Percentiles rank a stretch among this genome's conserved stretches.
Evolutionary conservation across 805 yeast species (phyloP).

Genomic region (Cyberlindnera japonica): DNA sequence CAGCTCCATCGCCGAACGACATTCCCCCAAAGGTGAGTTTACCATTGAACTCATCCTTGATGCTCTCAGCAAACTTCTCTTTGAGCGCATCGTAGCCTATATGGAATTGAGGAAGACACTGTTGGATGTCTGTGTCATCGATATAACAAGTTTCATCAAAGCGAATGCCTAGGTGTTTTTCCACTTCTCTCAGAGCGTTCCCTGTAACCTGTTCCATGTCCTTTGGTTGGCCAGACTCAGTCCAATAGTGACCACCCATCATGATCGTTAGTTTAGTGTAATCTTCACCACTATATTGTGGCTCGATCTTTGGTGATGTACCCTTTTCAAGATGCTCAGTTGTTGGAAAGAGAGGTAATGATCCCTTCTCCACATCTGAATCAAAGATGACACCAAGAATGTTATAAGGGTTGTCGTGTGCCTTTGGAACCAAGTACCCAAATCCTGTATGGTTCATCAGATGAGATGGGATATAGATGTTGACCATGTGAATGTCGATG

Average conservation of each 20-base stretch:
- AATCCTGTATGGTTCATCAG: conserved; percentile 60
- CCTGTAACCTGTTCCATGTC: conserved; percentile 19
- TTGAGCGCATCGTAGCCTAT: conserved; percentile 60
- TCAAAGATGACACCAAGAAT: conserved; percentile 88
- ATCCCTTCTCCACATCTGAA: conserved; percentile 70
- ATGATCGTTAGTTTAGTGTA: conserved; percentile 80
- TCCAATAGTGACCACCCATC: conserved; percentile 76
- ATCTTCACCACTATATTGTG: conserved; percentile 18
- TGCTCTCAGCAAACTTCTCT: conserved; percentile 31
- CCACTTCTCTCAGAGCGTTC: conserved; percentile 31
- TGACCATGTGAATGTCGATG: conserved; percentile 58
- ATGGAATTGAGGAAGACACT: conserved; percentile 76
- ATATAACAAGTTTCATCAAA: conserved; percentile 6
- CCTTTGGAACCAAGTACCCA: conserved; percentile 79
- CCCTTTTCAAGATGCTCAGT: conserved; percentile 14
- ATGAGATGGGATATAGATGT: conserved; percentile 53
- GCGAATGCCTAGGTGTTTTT: conserved; percentile 31
- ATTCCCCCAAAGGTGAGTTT: conserved; percentile 69
- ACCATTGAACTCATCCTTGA: conserved; percentile 35
- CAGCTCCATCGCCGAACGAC: conserved; percentile 75
- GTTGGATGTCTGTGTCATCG: conserved; percentile 38
- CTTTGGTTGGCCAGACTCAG: conserved; percentile 23
- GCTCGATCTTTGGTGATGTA: conserved; percentile 4
- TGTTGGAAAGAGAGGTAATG: conserved; percentile 30
- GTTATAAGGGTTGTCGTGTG: conserved; percentile 44